These are phyloP conservation scores for Tephrocybe rancida DNA, from an alignment of 768 basidiomycete genomes.

Conservation along the genomic window DNA sequence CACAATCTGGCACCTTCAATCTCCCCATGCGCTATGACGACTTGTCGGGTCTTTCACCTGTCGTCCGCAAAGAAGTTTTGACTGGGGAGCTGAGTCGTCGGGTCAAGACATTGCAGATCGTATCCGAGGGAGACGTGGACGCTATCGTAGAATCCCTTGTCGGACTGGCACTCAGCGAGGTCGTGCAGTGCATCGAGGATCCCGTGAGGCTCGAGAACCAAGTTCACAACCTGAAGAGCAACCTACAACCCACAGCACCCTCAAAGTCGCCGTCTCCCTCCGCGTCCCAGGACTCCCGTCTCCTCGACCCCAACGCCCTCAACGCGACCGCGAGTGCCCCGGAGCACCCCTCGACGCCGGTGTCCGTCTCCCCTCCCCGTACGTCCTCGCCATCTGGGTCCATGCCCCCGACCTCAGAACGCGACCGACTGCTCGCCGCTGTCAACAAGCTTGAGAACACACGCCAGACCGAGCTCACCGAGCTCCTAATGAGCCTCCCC, in stretches of 20 bases:
- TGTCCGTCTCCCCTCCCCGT: constrained; percentile 78
- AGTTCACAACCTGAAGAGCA: constrained; percentile 43
- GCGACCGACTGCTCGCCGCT: constrained; percentile 72
- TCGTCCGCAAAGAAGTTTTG: constrained; percentile 84
- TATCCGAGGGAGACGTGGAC: constrained; percentile 60
- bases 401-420: constrained; percentile 61
- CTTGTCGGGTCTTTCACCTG: constrained; percentile 78
- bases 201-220: constrained; percentile 66
- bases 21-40: constrained; percentile 89
- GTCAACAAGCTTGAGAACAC: constrained; percentile 64
- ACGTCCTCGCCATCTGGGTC: constrained; percentile 81
- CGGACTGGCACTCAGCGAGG: constrained; percentile 69
- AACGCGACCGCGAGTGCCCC: constrained; percentile 86
- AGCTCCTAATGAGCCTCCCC: constrained; percentile 81
- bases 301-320: constrained; percentile 62
- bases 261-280: constrained; percentile 57
- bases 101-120: constrained; percentile 56
- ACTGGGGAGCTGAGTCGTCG: constrained; percentile 82
- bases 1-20: constrained; percentile 77
- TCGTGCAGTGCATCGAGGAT: constrained; percentile 77
- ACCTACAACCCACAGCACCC: constrained; percentile 38
- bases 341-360: constrained; percentile 85
- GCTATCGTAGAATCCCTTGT: constrained; percentile 74
- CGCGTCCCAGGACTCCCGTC: constrained; percentile 69
- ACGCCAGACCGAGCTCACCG: constrained; percentile 67